Evolutionary conservation across 208 protist species (phyloP).

Genomic region (Wallacemonas sp.): DNA sequence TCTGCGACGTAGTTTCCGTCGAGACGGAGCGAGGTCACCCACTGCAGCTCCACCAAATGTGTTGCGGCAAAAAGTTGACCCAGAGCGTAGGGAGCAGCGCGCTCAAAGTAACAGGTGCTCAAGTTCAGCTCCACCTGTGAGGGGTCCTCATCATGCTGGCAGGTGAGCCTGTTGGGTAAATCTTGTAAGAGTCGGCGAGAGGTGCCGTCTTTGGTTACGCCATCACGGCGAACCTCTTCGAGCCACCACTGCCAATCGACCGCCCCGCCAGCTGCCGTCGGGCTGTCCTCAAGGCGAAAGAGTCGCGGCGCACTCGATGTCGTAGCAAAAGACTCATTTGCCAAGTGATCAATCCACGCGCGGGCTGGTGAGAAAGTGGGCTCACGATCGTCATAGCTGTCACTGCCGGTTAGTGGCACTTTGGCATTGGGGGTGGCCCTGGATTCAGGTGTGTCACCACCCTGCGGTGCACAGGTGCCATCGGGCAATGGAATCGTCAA

Average conservation of each 20-base stretch:
- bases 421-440: too few species aligned
- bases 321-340: constrained; percentile 15
- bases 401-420: too few species aligned
- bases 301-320: constrained; percentile 61
- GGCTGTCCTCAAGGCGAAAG: constrained; percentile 45
- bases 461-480: not conserved
- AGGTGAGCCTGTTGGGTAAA: constrained; percentile 45
- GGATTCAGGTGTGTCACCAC: not conserved
- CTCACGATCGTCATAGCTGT: too few species aligned
- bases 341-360: constrained; percentile 10
- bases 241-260: constrained; percentile 78
- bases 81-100: constrained; percentile 70
- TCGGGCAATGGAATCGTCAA: constrained; percentile 21
- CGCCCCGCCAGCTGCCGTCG: constrained; percentile 26
- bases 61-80: constrained; percentile 58
- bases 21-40: constrained; percentile 74
- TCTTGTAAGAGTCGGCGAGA: constrained; percentile 60
- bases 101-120: constrained; percentile 76
- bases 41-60: constrained; percentile 55
- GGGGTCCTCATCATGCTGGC: constrained; percentile 62
- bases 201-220: constrained; percentile 64
- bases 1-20: constrained; percentile 86
- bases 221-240: constrained; percentile 55
- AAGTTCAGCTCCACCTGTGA: constrained; percentile 69
- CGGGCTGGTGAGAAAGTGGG: constrained; percentile 2